Percentiles rank a stretch among this genome's conserved stretches.
Evolutionary conservation across 163 green algal species (phyloP).

Genomic region (Volvox carteri): DNA sequence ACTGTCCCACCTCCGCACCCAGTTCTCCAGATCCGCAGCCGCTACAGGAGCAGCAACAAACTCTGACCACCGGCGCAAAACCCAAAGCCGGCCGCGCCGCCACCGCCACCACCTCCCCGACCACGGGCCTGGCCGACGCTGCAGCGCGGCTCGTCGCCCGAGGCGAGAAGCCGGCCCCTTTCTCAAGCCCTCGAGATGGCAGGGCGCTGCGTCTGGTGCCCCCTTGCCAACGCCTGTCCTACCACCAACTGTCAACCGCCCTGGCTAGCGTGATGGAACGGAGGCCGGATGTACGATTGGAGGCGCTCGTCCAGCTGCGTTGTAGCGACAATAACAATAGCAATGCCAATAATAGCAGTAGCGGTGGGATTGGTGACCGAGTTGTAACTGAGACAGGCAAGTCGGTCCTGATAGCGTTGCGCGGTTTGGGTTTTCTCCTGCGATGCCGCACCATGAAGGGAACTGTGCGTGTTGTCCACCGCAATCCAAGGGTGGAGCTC

Average conservation of each 20-base stretch:
- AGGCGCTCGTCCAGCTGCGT: neutral
- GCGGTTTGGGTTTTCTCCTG: too few relatives aligned
- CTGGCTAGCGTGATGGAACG: neutral
- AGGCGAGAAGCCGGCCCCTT: constrained; percentile 23
- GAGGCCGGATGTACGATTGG: neutral
- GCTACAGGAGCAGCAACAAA: too few relatives aligned
- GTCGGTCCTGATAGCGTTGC: too few relatives aligned
- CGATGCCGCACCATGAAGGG: too few relatives aligned
- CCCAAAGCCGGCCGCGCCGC: too few relatives aligned
- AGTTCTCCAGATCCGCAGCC: too few relatives aligned
- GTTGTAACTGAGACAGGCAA: too few relatives aligned
- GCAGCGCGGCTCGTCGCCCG: neutral
- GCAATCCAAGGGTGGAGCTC: too few relatives aligned
- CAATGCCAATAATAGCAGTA: neutral
- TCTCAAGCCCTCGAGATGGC: constrained; percentile 31
- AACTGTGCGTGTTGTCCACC: too few relatives aligned
- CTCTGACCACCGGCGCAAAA: too few relatives aligned
- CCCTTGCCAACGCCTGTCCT: neutral
- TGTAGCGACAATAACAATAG: neutral
- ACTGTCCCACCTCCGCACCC: too few relatives aligned
- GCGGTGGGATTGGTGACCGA: too few relatives aligned
- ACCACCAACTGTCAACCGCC: neutral
- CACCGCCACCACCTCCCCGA: neutral
- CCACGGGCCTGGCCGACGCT: neutral
- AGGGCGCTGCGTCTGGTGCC: constrained; percentile 29